phyloP scores from a whole-genome alignment of 176 grass and related monocot genomes.

The Pontederia crassipes region DNA sequence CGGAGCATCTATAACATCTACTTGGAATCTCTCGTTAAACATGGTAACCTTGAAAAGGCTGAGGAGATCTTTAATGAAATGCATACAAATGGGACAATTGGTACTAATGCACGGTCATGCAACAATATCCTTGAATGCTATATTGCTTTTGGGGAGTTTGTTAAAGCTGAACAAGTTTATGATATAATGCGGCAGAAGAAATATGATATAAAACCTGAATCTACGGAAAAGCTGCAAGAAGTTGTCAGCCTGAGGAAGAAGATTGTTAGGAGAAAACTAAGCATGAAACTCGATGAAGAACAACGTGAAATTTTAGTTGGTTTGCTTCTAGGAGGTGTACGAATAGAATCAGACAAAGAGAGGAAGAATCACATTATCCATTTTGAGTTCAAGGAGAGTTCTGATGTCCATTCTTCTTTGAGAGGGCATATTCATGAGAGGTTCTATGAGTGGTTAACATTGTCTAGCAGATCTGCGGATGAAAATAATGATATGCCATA shows the following conservation, averaged over 20 bases:
- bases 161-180: conserved; percentile 72
- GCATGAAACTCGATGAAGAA: conserved; percentile 63
- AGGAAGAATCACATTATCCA: conserved; percentile 40
- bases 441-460: conserved; percentile 79
- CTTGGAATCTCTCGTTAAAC: conserved; percentile 63
- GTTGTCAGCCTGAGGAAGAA: conserved; percentile 54
- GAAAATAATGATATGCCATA: conserved; percentile 52
- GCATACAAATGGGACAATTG: conserved; percentile 64
- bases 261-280: conserved; percentile 53
- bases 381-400: conserved; percentile 67
- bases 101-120: conserved; percentile 67
- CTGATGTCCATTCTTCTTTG: conserved; percentile 52
- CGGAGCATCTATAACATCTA: conserved; percentile 67
- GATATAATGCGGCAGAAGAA: conserved; percentile 84
- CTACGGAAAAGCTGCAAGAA: conserved; percentile 60
- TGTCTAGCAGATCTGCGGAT: conserved; percentile 43
- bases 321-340: conserved; percentile 73
- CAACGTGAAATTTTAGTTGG: conserved; percentile 96
- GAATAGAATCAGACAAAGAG: conserved; percentile 51
- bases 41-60: conserved; percentile 45
- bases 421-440: conserved; percentile 70
- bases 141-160: conserved; percentile 57
- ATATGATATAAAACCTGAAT: conserved; percentile 48
- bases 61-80: conserved; percentile 82
- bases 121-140: conserved; percentile 72